Base-by-base conservation (phyloP, 495 filamentous ascomycete species). In the Hypoxylon cercidicola region DNA sequence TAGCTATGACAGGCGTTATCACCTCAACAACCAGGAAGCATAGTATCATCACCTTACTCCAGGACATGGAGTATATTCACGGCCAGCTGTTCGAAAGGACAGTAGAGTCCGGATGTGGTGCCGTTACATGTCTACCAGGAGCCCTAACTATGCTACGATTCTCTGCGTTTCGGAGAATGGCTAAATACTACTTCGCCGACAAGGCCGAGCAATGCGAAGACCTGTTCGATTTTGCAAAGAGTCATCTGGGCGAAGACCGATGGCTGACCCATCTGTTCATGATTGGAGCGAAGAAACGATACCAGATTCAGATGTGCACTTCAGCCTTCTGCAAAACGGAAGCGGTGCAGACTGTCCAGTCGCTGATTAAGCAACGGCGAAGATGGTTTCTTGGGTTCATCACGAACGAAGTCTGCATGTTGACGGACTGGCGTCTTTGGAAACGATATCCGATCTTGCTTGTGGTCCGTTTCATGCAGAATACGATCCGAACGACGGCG, bases 241-340 rank as follows among this genome's bases (percentile, higher is more conserved):
- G 92, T 68, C 93, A 99, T 77, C 78, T 99, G 45, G 95, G 95
- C 8, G 95, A 99, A 77, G 95, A 99, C 77, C 86, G 95, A 41
- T 98, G 95, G 94, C 82, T 99, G 57, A 99, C 95, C 1, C 95
- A 99, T 80, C 85, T 99, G 55, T 97, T 99, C 81, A 99, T 99
- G 95, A 95, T 99, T 68, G 94, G 93, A 1, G 93, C 94, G 1
- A 90, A 92, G 75, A 87, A 95, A 70, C 87, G 90, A 49, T 93
- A 97, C 76, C 93, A 97, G 74, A 97, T 99, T 54, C 92, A 97
- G 76, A 92, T 99, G 87, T 97, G 94, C 74, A 96, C 93, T 1
- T 92, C 91, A 43, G 95, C 95, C 9, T 99, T 99, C 69, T 99
- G 95, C 82, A 99, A 99, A 79, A 99, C 95, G 2, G 95, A 97